Conservation (phyloP, 352 stramenopile genomes). For the Phytophthora cryptogea region DNA sequence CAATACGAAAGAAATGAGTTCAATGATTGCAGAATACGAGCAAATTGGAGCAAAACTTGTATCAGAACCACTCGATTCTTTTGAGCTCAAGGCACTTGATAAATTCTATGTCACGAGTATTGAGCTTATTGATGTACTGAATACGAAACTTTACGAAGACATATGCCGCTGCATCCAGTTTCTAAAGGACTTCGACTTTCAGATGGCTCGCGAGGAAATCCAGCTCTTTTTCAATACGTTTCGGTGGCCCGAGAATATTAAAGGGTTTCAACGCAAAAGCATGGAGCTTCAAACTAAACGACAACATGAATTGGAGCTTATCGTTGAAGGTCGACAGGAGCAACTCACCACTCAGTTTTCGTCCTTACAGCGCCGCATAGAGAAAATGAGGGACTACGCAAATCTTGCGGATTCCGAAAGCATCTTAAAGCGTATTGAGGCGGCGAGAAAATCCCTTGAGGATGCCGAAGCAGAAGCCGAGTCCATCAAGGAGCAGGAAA, state of each 20-base stretch:
- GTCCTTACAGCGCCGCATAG: conserved; percentile 82
- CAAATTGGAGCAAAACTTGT: conserved; percentile 88
- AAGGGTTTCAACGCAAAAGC: conserved; percentile 90
- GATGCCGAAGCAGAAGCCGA: conserved; percentile 85
- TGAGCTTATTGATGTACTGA: conserved; percentile 70
- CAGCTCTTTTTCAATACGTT: conserved; percentile 91
- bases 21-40: conserved; percentile 88
- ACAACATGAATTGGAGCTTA: conserved; percentile 89
- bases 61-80: conserved; percentile 88
- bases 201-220: conserved; percentile 88
- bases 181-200: conserved; percentile 88
- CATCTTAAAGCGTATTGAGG: conserved; percentile 83
- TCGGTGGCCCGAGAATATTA: conserved; percentile 91
- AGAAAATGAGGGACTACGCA: conserved; percentile 91
- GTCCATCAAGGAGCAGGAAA: conserved; percentile 88
- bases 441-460: conserved; percentile 77
- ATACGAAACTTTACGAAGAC: conserved; percentile 76
- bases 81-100: conserved; percentile 89
- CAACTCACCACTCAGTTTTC: conserved; percentile 82
- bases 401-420: conserved; percentile 81
- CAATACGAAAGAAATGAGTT: conserved; percentile 86
- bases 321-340: conserved; percentile 89
- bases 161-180: conserved; percentile 86
- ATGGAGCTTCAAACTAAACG: conserved; percentile 91
- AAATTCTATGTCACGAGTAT: conserved; percentile 85